These are phyloP conservation scores for Athelia psychrophila DNA, from an alignment of 1,284 basidiomycete genomes.

Conservation along the genomic window DNA sequence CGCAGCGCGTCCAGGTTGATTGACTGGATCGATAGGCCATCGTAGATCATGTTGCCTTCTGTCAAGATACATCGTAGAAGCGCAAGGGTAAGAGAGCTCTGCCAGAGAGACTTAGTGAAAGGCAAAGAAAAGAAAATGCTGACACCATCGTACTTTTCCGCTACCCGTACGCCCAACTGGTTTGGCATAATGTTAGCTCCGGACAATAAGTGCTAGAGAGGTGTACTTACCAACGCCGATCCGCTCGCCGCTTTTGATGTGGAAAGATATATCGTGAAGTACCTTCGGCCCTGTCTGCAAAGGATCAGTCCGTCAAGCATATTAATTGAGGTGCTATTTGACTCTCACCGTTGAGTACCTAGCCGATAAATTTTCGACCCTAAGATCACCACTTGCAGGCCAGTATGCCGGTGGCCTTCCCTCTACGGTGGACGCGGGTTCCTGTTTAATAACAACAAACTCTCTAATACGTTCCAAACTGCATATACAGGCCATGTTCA, in stretches of 20 bases:
- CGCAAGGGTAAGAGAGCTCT: conserved; percentile 38
- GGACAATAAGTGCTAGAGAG: conserved; percentile 2
- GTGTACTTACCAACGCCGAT: conserved; percentile 35
- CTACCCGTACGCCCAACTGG: conserved; percentile 38
- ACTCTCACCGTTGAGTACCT: conserved; percentile 14
- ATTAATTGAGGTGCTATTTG: background rate
- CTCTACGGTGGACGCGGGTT: conserved; percentile 24
- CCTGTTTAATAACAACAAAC: conserved; percentile 41
- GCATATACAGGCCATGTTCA: background rate
- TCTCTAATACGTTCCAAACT: conserved; percentile 40
- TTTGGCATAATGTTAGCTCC: background rate
- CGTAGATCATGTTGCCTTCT: conserved; percentile 37
- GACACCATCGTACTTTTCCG: conserved; percentile 18
- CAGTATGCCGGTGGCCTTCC: conserved; percentile 41
- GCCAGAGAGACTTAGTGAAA: background rate
- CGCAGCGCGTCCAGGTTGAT: conserved; percentile 44
- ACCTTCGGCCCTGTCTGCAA: conserved; percentile 27
- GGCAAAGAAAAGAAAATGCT: background rate
- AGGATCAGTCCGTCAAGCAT: background rate
- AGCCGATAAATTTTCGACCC: conserved; percentile 27
- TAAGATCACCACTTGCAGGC: conserved; percentile 39
- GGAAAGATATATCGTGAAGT: conserved; percentile 34
- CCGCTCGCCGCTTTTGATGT: conserved; percentile 37
- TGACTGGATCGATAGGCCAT: conserved; percentile 22
- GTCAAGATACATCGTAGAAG: conserved; percentile 41